Evolutionary conservation across 352 stramenopile species (phyloP), one percentile per base, ranked within the genome.

Genomic region (Globisporangium spiculum): DNA sequence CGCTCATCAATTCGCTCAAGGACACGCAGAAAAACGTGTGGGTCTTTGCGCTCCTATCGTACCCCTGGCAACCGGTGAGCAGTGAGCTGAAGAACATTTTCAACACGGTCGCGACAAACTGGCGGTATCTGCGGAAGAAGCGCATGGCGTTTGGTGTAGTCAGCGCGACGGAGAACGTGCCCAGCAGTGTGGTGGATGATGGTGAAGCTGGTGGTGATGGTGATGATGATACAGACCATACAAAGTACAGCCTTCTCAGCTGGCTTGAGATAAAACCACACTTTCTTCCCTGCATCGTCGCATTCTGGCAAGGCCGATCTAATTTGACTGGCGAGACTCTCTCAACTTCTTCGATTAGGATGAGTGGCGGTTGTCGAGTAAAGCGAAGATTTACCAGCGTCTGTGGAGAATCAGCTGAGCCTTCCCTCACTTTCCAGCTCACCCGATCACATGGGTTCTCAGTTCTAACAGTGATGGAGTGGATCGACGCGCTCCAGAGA

Each of bases 221-320:
- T 48, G 38, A 48, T 48, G 38, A 48, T 20, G 38, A 48, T 48
- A 6, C 38, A 4, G 38, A n/a, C 8, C 22, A 24, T 5, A 36
- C 22, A 26, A 0, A 20, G 7, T 79, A 77, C 62, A 85, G 77
- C 44, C 61, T 83, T 8, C 63, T 79, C 53, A 81, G 62, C 12
- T 82, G 68, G 64, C 60, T 85, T 12, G 72, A 57, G 0, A 41
- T 85, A 0, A 30, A 60, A 0, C 58, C 68, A 20, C 38, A 65
- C 12, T 14, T 54, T 27, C 18, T 83, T 18, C 78, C 78, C 5
- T 79, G 71, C 24, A 70, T 85, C 14, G 63, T 81, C 4, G 78
- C 22, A 16, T 83, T 85, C 58, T 85, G 78, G 78, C 69, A 79
- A 52, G 78, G 78, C 34, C 22, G 55, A 7, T 63, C 63, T 20